phyloP scores from a whole-genome alignment of 768 basidiomycete species.

The Rhodotorula paludigena region DNA sequence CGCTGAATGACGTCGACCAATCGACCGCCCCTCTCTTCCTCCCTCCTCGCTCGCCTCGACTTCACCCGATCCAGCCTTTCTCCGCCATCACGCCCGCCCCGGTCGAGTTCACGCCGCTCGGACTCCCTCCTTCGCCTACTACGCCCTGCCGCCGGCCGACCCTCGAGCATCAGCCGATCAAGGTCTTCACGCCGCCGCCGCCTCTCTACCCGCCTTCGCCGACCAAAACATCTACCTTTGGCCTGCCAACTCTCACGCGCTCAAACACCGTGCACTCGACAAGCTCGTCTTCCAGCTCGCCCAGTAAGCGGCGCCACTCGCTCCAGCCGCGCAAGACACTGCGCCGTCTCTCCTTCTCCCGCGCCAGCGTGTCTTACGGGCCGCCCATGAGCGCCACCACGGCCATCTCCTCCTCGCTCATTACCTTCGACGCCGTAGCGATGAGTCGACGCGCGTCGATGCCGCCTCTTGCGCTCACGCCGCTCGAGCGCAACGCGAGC shows the following conservation, averaged over 20 bases:
- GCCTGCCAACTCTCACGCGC: not conserved
- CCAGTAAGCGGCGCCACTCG: not conserved
- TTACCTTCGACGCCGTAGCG: too few relatives aligned
- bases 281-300: not conserved
- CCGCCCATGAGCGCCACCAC: not conserved
- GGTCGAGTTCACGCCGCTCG: too few relatives aligned
- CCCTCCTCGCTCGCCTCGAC: too few relatives aligned
- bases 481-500: not conserved
- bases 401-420: not conserved
- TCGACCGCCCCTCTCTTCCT: too few relatives aligned
- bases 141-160: not conserved
- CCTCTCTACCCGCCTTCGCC: slow-evolving; percentile 2
- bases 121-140: not conserved
- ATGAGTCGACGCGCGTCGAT: not conserved
- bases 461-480: not conserved
- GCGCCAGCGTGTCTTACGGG: not conserved
- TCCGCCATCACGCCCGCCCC: too few relatives aligned
- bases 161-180: slow-evolving; percentile 8
- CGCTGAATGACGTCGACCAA: too few relatives aligned
- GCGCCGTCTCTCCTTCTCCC: not conserved
- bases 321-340: not conserved
- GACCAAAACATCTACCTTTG: not conserved
- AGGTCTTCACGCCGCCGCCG: not conserved
- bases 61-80: too few relatives aligned
- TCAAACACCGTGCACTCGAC: not conserved